phyloP scores from a whole-genome alignment of 768 basidiomycete species.

The Galerina sulciceps region DNA sequence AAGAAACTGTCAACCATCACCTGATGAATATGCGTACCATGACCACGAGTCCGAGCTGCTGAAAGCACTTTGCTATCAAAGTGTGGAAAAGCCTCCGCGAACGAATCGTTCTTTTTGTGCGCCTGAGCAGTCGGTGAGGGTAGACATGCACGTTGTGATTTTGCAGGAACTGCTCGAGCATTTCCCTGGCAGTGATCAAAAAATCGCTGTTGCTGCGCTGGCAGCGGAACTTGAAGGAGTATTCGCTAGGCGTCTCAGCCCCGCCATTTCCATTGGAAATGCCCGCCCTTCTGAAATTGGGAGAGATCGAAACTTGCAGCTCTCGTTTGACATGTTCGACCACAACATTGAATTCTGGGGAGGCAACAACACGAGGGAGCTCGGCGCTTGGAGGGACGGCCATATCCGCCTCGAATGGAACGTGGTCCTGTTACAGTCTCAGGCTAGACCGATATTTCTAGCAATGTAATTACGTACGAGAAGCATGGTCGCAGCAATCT shows the following conservation, averaged over 20 bases:
- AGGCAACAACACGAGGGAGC: conserved; percentile 71
- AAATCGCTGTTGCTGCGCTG: conserved; percentile 96
- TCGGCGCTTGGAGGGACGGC: conserved; percentile 85
- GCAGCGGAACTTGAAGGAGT: conserved; percentile 94
- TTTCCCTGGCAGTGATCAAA: conserved; percentile 85
- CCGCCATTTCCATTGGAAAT: conserved; percentile 51
- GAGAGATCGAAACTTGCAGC: conserved; percentile 86
- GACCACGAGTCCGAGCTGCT: conserved; percentile 71
- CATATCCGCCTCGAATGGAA: conserved; percentile 96
- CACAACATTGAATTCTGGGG: conserved; percentile 85
- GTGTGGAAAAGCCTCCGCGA: conserved; percentile 94
- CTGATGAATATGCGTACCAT: conserved; percentile 38
- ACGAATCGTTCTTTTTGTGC: conserved; percentile 89
- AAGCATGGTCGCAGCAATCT: conserved; percentile 95
- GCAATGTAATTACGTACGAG: conserved; percentile 56
- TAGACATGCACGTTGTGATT: conserved; percentile 85
- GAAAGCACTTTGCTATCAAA: conserved; percentile 95
- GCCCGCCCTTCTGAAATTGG: conserved; percentile 67
- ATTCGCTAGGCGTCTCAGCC: conserved; percentile 67
- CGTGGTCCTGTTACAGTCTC: conserved; percentile 71
- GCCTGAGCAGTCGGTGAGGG: conserved; percentile 79
- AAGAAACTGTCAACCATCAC: conserved; percentile 3
- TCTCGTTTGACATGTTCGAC: conserved; percentile 93
- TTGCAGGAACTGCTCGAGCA: conserved; percentile 89
- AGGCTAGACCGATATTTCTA: not conserved